Base-by-base conservation (phyloP, 306 rosid genomes). In the Astragalus glycyphyllos region DNA sequence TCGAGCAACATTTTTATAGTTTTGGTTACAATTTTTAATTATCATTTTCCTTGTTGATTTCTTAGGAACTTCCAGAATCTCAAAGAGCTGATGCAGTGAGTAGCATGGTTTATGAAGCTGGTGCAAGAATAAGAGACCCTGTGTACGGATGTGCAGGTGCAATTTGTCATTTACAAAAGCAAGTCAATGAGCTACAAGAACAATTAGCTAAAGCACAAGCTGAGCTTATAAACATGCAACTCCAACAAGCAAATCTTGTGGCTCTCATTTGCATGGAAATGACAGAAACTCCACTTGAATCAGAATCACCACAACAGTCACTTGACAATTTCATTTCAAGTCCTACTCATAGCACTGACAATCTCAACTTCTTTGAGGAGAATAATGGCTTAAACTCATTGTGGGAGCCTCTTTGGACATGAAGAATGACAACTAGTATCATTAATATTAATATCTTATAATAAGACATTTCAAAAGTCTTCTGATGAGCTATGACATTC, bases 71-170 rank as follows among this genome's bases (percentile, higher is more conserved):
- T 59, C 98, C 98, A n/a, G 97, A 92, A 65, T 46, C 79, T 48
- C 96, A 92, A 53, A 87, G 98, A 74, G 93, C 96, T 0, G 97
- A 92, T 53, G 98, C 98, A 29, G 98, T 92, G 79, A 89, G 86
- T 26, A 92, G 98, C 84, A 86, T 92, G 97, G 98, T 92, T 11
- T 92, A 92, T n/a, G 98, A 92, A 66, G 98, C 98, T 0, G 64
- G 93, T 37, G 97, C 98, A 46, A 92, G 98, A 68, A 84, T 92
- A 66, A 82, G 98, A 73, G 93, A 92, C 68, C 98, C 98, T 0
- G 88, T 92, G 0, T 92, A 92, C 7, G 98, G 98, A 0, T 81
- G 89, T 65, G 97, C 98, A 3, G 98, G 98, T 42, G 90, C 91
- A 32, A 86, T 92, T 54, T 92, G 97, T 74, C 91, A 88, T 53